phyloP scores from a whole-genome alignment of 495 filamentous ascomycete genomes.

The Penicillium maclennaniae region DNA sequence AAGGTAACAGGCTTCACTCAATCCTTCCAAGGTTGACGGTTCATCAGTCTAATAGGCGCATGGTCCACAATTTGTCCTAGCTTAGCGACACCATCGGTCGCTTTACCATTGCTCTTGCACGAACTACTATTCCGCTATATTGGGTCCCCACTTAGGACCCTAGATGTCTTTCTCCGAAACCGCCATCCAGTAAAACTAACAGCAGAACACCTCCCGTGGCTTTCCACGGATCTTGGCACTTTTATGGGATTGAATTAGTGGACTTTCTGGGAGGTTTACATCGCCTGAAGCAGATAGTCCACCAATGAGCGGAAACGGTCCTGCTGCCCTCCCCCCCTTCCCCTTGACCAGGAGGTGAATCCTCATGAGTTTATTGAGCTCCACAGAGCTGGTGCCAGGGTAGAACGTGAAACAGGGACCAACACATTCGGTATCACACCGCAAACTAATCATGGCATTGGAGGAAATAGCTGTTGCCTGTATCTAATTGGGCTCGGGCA shows the following conservation, averaged over 20 bases:
- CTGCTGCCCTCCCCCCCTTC: not conserved
- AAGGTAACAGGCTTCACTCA: not conserved
- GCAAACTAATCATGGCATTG: not conserved
- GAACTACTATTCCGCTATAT: not conserved
- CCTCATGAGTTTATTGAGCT: not conserved
- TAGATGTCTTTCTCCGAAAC: conserved; percentile 10
- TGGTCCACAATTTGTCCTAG: not conserved
- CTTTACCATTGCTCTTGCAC: not conserved
- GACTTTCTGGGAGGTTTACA: not conserved
- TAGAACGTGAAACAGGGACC: not conserved
- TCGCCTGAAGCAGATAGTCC: not conserved
- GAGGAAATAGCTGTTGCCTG: not conserved
- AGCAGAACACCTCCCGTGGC: not conserved
- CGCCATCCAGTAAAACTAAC: not conserved
- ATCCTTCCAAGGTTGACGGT: not conserved
- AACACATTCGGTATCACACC: not conserved
- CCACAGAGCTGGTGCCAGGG: not conserved
- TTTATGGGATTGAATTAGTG: not conserved
- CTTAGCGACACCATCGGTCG: not conserved
- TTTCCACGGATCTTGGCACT: not conserved
- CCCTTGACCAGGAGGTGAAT: not conserved
- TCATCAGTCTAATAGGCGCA: not conserved
- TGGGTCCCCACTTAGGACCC: not conserved
- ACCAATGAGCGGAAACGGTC: not conserved
- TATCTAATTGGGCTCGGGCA: not conserved